Evolutionary conservation across 176 grass and related monocot species (phyloP).

Genomic region (Hsuehochloa calcarea): DNA sequence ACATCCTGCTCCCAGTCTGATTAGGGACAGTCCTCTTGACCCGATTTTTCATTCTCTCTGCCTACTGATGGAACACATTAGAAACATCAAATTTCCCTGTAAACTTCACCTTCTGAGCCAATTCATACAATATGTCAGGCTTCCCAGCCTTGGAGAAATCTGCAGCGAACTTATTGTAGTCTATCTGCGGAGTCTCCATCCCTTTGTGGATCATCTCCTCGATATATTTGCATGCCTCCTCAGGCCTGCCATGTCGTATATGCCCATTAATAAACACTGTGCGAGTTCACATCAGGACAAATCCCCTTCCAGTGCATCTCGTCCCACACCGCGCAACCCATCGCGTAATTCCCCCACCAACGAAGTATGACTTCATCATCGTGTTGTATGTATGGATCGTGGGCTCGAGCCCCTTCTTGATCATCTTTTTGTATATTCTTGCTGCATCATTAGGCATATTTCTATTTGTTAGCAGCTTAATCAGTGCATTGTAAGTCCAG

Average conservation of each 20-base stretch:
- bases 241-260: conserved; percentile 64
- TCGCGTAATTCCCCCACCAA: conserved; percentile 56
- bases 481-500: conserved; percentile 76
- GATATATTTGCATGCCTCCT: conserved; percentile 63
- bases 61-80: conserved; percentile 70
- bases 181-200: conserved; percentile 79
- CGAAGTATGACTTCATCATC: conserved; percentile 93
- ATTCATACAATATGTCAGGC: conserved; percentile 76
- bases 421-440: conserved; percentile 81
- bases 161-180: conserved; percentile 84
- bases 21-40: conserved; percentile 38
- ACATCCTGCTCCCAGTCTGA: conserved; percentile 24
- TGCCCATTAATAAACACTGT: conserved; percentile 84
- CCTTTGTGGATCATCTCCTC: conserved; percentile 90
- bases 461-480: conserved; percentile 81
- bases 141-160: conserved; percentile 84
- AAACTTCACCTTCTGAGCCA: conserved; percentile 74
- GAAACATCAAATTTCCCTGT: conserved; percentile 59
- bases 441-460: conserved; percentile 71
- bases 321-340: conserved; percentile 77
- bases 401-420: conserved; percentile 73
- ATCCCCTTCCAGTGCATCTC: conserved; percentile 73
- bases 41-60: conserved; percentile 58
- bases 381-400: conserved; percentile 92
- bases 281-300: conserved; percentile 82